These are phyloP conservation scores for Linderina pennispora DNA, from an alignment of 192 early-diverging fungal species.

Conservation along the genomic window DNA sequence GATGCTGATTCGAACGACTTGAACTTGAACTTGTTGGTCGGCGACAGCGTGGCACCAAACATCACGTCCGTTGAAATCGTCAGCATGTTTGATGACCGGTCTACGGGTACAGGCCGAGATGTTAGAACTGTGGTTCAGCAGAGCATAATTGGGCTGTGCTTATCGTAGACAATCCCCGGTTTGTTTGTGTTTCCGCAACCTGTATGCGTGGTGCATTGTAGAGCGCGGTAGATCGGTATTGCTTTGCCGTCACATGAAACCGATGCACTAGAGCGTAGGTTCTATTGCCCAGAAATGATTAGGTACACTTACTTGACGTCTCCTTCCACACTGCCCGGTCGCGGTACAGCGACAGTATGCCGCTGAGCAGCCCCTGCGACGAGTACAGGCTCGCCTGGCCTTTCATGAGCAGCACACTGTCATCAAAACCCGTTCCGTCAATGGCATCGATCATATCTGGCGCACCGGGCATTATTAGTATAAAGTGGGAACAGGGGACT, in stretches of 20 bases:
- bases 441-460: slow-evolving; percentile 18
- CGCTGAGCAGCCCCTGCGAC: slow-evolving; percentile 35
- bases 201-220: too few species aligned
- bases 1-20: slow-evolving; percentile 37
- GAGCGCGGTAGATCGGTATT: too few species aligned
- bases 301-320: slow-evolving; percentile 32
- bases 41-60: slow-evolving; percentile 43
- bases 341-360: slow-evolving; percentile 31
- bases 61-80: slow-evolving; percentile 39
- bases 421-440: slow-evolving; percentile 2
- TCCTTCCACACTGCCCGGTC: slow-evolving; percentile 38
- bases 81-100: slow-evolving; percentile 34
- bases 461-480: slow-evolving; percentile 26
- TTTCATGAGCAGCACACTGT: slow-evolving; percentile 26
- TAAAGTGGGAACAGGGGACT: neutral
- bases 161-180: too few species aligned
- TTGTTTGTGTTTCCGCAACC: too few species aligned
- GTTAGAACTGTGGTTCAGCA: too few species aligned
- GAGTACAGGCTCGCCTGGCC: slow-evolving; percentile 42
- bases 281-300: too few species aligned
- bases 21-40: slow-evolving; percentile 42
- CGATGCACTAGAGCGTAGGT: too few species aligned
- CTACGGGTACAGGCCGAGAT: slow-evolving; percentile 5
- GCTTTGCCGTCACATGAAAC: too few species aligned
- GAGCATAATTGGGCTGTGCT: too few species aligned